These are phyloP conservation scores for Dactylellina haptotyla DNA, from an alignment of 2,329 filamentous ascomycete genomes.

Conservation along the genomic window DNA sequence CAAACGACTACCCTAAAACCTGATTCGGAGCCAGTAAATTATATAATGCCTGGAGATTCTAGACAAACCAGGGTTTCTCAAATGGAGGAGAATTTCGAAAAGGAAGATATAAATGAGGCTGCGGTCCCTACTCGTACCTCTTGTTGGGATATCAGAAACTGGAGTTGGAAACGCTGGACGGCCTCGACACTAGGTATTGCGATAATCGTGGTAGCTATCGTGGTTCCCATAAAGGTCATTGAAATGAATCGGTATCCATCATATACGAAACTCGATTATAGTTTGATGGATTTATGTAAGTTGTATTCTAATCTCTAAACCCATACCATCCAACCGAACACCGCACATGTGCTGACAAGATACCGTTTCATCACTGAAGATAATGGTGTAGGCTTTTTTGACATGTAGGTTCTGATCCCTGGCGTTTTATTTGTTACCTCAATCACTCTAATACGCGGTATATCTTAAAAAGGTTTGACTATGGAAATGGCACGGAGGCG, in stretches of 20 bases:
- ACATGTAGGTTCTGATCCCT: neutral
- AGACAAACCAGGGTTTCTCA: no score
- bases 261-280: slow-evolving; percentile 16
- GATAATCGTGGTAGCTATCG: slow-evolving; percentile 1
- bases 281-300: slow-evolving; percentile 14
- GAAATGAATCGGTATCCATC: slow-evolving; percentile 13
- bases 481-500: slow-evolving; percentile 37
- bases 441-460: neutral
- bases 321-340: no score
- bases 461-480: slow-evolving; percentile 10
- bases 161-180: slow-evolving; percentile 14
- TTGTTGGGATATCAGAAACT: slow-evolving; percentile 4
- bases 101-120: slow-evolving; percentile 10
- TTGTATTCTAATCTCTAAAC: no score
- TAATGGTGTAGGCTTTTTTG: neutral
- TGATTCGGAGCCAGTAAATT: no score
- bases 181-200: neutral
- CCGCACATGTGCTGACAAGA: no score
- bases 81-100: no score
- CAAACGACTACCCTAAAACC: no score
- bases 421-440: neutral
- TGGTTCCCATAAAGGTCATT: slow-evolving; percentile 6
- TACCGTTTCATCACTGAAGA: no score
- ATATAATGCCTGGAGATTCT: no score
- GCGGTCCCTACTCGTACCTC: neutral